phyloP scores from a whole-genome alignment of 108 stramenopile genomes.

The Nitzschia sp. region DNA sequence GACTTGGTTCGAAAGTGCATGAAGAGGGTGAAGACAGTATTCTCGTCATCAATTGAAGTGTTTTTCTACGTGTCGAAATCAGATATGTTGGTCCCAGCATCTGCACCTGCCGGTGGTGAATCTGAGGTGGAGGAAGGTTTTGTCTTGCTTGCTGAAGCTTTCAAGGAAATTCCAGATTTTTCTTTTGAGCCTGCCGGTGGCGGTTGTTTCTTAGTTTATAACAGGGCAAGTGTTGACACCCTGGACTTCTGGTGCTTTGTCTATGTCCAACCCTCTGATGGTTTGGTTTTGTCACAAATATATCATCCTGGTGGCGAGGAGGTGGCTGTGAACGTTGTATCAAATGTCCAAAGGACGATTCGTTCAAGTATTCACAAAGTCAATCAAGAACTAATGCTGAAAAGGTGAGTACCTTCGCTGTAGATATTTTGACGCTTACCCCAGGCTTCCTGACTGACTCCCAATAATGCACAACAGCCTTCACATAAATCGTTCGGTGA shows the following conservation, averaged over 20 bases:
- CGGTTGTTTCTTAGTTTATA: slow-evolving; percentile 32
- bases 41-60: slow-evolving; percentile 47
- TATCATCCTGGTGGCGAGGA: slow-evolving; percentile 65
- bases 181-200: slow-evolving; percentile 12
- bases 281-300: slow-evolving; percentile 50
- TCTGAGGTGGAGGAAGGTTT: slow-evolving; percentile 59
- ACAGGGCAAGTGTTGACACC: not conserved
- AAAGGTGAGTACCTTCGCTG: slow-evolving; percentile 35
- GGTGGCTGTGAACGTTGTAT: slow-evolving; percentile 36
- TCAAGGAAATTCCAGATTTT: slow-evolving; percentile 20
- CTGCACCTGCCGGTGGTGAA: slow-evolving; percentile 53
- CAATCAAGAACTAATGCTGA: slow-evolving; percentile 66
- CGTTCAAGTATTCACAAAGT: slow-evolving; percentile 45
- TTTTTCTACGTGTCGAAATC: slow-evolving; percentile 56
- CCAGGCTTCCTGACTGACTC: not conserved
- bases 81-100: slow-evolving; percentile 57
- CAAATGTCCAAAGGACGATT: slow-evolving; percentile 25
- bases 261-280: slow-evolving; percentile 33
- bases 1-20: slow-evolving; percentile 53
- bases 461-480: slow-evolving; percentile 27
- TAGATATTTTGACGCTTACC: not conserved
- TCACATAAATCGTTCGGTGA: slow-evolving; percentile 57
- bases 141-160: slow-evolving; percentile 22
- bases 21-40: slow-evolving; percentile 47
- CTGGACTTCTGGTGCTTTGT: slow-evolving; percentile 67